These are phyloP conservation scores for Bryum argenteum DNA, from an alignment of 225 moss, liverwort and hornwort species.

Conservation along the genomic window DNA sequence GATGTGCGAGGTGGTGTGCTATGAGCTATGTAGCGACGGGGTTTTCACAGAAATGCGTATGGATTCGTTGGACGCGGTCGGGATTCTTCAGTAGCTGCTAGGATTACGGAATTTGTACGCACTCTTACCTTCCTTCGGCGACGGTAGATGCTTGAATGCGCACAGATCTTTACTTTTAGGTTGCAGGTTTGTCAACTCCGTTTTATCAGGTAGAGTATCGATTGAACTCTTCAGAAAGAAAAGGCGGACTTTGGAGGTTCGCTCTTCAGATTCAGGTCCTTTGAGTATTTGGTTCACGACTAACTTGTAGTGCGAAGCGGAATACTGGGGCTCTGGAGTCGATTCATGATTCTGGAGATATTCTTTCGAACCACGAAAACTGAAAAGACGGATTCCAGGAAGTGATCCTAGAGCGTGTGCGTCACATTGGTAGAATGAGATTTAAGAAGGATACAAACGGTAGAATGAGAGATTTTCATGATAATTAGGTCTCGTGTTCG, in stretches of 20 bases:
- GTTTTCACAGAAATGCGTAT: background rate
- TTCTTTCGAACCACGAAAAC: background rate
- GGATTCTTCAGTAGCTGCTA: background rate
- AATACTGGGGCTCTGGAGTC: background rate
- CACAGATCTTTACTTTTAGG: background rate
- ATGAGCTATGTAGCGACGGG: constrained; percentile 22
- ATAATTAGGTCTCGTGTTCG: background rate
- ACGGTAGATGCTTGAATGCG: background rate
- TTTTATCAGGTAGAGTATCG: background rate
- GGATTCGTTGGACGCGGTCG: constrained; percentile 4
- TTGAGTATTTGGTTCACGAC: constrained; percentile 4
- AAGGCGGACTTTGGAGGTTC: background rate
- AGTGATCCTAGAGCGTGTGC: background rate
- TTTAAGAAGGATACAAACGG: background rate
- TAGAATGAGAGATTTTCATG: background rate
- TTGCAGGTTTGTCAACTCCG: background rate
- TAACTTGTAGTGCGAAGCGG: background rate
- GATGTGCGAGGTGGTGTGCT: background rate
- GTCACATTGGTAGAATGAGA: background rate
- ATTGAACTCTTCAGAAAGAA: background rate
- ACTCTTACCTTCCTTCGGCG: background rate
- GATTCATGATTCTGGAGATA: background rate
- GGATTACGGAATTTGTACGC: constrained; percentile 12
- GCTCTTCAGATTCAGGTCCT: background rate
- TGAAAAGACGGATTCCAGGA: background rate